Conservation (phyloP, 2,329 filamentous ascomycete species). For the Endoconidiophora polonica region DNA sequence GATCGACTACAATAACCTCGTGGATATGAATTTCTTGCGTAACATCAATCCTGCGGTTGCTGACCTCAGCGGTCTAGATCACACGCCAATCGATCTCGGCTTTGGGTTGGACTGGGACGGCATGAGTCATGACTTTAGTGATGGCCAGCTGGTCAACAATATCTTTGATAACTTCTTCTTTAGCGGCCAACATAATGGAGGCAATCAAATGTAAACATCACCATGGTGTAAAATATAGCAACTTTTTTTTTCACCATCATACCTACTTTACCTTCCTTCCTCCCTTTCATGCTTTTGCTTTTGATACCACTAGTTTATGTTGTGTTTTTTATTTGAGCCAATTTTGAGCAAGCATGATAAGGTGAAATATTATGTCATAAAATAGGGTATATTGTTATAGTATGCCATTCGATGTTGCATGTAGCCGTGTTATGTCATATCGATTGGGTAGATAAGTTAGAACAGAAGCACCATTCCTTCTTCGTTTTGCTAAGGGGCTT, state of each 20-base stretch:
- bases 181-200: conserved; percentile 31
- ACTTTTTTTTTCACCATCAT: too few relatives aligned
- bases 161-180: conserved; percentile 62
- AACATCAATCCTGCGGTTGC: conserved; percentile 19
- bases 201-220: conserved; percentile 11
- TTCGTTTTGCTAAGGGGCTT: not conserved
- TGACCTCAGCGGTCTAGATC: conserved; percentile 18
- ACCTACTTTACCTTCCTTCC: too few relatives aligned
- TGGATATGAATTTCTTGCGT: conserved; percentile 38
- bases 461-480: conserved; percentile 2
- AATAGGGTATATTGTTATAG: not conserved
- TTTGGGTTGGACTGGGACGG: conserved; percentile 50
- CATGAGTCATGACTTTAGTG: conserved; percentile 45
- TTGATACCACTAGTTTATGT: too few relatives aligned
- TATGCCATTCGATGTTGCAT: not conserved
- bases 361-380: too few relatives aligned
- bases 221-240: too few relatives aligned
- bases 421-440: not conserved
- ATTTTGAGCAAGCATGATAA: too few relatives aligned
- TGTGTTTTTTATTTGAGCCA: too few relatives aligned
- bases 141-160: conserved; percentile 44
- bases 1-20: conserved; percentile 30
- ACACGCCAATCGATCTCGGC: conserved; percentile 44
- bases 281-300: too few relatives aligned
- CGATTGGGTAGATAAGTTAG: conserved; percentile 1